phyloP scores from a whole-genome alignment of 2,329 filamentous ascomycete species.

The Myriosclerotinia curreyana region DNA sequence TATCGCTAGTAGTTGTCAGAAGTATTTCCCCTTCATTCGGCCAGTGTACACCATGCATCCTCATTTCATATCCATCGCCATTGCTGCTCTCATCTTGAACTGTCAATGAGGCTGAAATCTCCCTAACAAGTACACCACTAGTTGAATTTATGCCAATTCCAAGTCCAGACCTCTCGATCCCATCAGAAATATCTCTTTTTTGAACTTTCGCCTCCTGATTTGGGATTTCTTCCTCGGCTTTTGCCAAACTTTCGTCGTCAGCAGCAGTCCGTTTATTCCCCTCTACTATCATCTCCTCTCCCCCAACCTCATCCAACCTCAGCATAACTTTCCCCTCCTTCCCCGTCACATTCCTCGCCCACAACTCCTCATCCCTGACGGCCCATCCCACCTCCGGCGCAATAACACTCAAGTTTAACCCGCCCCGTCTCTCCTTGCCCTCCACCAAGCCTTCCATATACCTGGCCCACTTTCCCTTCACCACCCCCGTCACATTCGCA shows the following conservation, averaged over 20 bases:
- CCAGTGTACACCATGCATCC: slow-evolving; percentile 82
- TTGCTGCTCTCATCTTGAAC: slow-evolving; percentile 68
- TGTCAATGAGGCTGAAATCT: slow-evolving; percentile 66
- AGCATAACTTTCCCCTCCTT: slow-evolving; percentile 65
- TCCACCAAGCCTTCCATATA: slow-evolving; percentile 31
- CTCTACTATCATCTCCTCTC: slow-evolving; percentile 17
- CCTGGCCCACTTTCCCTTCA: slow-evolving; percentile 37
- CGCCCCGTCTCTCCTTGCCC: slow-evolving; percentile 36
- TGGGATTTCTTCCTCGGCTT: background rate
- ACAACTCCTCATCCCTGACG: slow-evolving; percentile 51
- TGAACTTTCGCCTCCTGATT: background rate
- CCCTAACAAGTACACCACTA: slow-evolving; percentile 53
- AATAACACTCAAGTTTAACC: slow-evolving; percentile 63
- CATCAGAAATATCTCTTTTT: slow-evolving; percentile 9
- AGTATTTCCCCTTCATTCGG: slow-evolving; percentile 74
- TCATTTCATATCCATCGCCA: slow-evolving; percentile 75
- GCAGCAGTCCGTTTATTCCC: slow-evolving; percentile 24
- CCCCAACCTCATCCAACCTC: slow-evolving; percentile 55
- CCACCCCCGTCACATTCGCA: slow-evolving; percentile 39
- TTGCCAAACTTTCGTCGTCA: background rate
- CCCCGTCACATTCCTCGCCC: slow-evolving; percentile 79
- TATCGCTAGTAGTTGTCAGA: slow-evolving; percentile 86
- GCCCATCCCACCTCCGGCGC: slow-evolving; percentile 65
- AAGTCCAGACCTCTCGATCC: slow-evolving; percentile 6
- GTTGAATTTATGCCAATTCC: slow-evolving; percentile 17